A percentile compares a stretch with the other conserved stretches of the same genome.
Conservation (phyloP, 2,329 filamentous ascomycete genomes). For the Fusarium falciforme region DNA sequence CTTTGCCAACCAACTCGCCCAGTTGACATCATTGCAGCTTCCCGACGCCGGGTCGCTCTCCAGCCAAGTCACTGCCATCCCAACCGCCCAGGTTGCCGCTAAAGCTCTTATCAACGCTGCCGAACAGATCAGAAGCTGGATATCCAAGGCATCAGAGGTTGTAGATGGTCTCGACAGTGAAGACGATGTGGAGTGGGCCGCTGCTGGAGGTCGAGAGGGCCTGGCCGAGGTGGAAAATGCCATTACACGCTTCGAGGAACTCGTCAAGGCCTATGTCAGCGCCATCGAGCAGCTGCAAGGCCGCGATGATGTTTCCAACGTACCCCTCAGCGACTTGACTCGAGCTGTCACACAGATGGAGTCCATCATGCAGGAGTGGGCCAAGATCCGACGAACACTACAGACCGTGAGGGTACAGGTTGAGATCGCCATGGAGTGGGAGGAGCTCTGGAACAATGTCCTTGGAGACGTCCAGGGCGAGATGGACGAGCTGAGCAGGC, state of each 20-base stretch:
- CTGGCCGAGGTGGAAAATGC: conserved; percentile 78
- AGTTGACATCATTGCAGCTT: conserved; percentile 89
- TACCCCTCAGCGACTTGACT: conserved; percentile 78
- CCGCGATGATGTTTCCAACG: conserved; percentile 78
- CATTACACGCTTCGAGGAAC: conserved; percentile 84
- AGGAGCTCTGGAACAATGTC: conserved; percentile 94
- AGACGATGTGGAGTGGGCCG: conserved; percentile 98
- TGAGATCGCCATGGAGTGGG: conserved; percentile 98
- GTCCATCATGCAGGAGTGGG: conserved; percentile 84
- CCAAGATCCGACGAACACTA: conserved; percentile 80
- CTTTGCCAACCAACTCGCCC: conserved; percentile 91
- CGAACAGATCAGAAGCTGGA: conserved; percentile 94
- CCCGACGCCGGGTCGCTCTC: conserved; percentile 88
- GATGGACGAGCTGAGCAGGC: conserved; percentile 78
- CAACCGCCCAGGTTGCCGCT: conserved; percentile 85
- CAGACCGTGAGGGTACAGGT: conserved; percentile 88
- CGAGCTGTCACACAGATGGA: conserved; percentile 91
- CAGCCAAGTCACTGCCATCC: conserved; percentile 84
- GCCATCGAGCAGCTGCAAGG: conserved; percentile 93
- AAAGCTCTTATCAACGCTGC: conserved; percentile 87
- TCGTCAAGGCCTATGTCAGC: conserved; percentile 91
- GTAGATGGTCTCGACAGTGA: conserved; percentile 91
- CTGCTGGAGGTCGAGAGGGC: conserved; percentile 84
- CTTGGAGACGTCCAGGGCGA: conserved; percentile 93
- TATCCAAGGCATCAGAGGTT: conserved; percentile 89